Conservation (phyloP, 768 basidiomycete species). For the Podaxis pistillaris region DNA sequence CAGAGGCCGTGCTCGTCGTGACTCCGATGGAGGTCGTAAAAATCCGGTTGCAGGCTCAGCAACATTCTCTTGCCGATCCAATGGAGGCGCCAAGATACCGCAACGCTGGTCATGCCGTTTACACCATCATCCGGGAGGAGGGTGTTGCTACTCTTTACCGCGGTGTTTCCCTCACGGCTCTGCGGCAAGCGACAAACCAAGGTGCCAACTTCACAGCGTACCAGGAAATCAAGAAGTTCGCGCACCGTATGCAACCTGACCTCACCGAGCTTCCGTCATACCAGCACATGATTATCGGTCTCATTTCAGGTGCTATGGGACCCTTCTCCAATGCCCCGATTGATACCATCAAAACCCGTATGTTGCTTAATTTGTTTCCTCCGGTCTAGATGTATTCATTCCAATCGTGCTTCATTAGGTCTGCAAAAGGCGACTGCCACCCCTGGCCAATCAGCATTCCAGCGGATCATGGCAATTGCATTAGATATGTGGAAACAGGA, state of each 20-base stretch:
- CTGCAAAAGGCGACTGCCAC: constrained; percentile 80
- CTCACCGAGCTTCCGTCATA: constrained; percentile 82
- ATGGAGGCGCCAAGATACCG: constrained; percentile 91
- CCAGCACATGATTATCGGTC: constrained; percentile 93
- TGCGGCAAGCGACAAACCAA: constrained; percentile 97
- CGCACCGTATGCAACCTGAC: constrained; percentile 76
- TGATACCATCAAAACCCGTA: constrained; percentile 93
- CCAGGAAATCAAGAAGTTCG: constrained; percentile 90
- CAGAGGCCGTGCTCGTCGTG: constrained; percentile 92
- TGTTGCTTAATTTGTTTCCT: constrained; percentile 25
- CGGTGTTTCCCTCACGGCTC: constrained; percentile 89
- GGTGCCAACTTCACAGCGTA: constrained; percentile 99
- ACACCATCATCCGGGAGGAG: constrained; percentile 92
- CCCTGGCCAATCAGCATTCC: constrained; percentile 73
- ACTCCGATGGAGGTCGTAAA: constrained; percentile 99
- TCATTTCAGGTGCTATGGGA: constrained; percentile 97
- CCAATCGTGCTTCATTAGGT: constrained; percentile 40
- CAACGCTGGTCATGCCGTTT: constrained; percentile 96
- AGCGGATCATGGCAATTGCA: constrained; percentile 78
- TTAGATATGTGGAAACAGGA: constrained; percentile 93
- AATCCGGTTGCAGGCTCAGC: constrained; percentile 96
- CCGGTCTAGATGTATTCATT: background rate
- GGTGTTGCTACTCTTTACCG: constrained; percentile 83
- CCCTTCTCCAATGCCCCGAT: constrained; percentile 98
- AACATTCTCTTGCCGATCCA: constrained; percentile 95